phyloP scores from a whole-genome alignment of 2,329 filamentous ascomycete species.

The Ceratocystis huliohia region DNA sequence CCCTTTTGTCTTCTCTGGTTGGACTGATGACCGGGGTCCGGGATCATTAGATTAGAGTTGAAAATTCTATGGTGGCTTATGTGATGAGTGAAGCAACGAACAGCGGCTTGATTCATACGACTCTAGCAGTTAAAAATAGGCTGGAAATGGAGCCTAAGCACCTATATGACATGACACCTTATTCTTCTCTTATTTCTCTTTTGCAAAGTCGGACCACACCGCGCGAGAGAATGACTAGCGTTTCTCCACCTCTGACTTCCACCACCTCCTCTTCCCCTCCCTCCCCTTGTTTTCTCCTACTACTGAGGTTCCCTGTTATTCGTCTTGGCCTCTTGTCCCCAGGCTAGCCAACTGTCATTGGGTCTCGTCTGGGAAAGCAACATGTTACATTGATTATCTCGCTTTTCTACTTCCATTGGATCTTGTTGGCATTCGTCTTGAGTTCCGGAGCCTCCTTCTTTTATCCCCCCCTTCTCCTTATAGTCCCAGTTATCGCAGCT shows the following conservation, averaged over 20 bases:
- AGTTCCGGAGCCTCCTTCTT: background rate
- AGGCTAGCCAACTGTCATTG: background rate
- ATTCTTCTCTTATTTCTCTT: no score
- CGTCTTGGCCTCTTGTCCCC: background rate
- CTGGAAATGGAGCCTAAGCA: no score
- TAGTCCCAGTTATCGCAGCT: background rate
- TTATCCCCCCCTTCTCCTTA: background rate
- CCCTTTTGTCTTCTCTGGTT: no score
- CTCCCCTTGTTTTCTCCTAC: background rate
- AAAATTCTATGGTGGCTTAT: background rate
- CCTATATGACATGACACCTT: no score
- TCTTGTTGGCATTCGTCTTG: background rate
- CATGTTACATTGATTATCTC: background rate
- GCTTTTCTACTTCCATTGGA: background rate
- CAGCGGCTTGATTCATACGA: no score
- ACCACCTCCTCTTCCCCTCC: background rate
- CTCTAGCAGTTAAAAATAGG: no score
- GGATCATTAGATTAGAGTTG: constrained; percentile 8
- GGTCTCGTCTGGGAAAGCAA: background rate
- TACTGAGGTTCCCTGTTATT: no score
- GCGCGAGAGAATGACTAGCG: background rate
- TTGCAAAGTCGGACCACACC: background rate
- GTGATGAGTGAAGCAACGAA: background rate
- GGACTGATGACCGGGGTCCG: background rate
- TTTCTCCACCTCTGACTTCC: background rate